These are phyloP conservation scores for Lumnitzera littorea DNA, from an alignment of 345 rosid species.

Conservation along the genomic window DNA sequence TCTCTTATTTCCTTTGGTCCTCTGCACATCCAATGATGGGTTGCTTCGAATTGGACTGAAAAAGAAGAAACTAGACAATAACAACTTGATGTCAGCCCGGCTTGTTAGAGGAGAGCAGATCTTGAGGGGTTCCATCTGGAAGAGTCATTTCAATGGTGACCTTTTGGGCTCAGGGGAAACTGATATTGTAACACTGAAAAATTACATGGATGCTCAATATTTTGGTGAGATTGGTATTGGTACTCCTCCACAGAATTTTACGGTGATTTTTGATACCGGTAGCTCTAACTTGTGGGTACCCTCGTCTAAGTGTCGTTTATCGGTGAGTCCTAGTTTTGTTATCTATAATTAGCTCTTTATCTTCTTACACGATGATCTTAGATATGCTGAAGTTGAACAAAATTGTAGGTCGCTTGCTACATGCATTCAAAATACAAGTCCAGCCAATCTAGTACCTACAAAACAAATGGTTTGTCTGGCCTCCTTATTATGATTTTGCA, in stretches of 20 bases:
- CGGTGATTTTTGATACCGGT: slow-evolving; percentile 92
- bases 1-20: slow-evolving; percentile 34
- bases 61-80: slow-evolving; percentile 52
- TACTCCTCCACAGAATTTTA: slow-evolving; percentile 80
- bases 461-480: slow-evolving; percentile 51
- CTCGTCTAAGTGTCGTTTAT: slow-evolving; percentile 74
- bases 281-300: slow-evolving; percentile 98
- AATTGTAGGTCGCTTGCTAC: slow-evolving; percentile 56
- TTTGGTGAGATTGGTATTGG: slow-evolving; percentile 90
- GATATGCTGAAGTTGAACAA: not conserved
- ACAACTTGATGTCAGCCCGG: slow-evolving; percentile 42
- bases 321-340: slow-evolving; percentile 39
- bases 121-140: slow-evolving; percentile 30
- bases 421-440: slow-evolving; percentile 78
- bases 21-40: slow-evolving; percentile 33
- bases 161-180: slow-evolving; percentile 41
- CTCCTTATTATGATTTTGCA: slow-evolving; percentile 1
- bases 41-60: slow-evolving; percentile 58
- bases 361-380: not conserved
- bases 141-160: slow-evolving; percentile 32
- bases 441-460: slow-evolving; percentile 59
- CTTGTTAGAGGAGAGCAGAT: slow-evolving; percentile 46
- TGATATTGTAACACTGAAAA: slow-evolving; percentile 62
- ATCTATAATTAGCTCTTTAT: not conserved
- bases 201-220: slow-evolving; percentile 93